phyloP scores from a whole-genome alignment of 441 rosid genomes.

The Populus hybrid region DNA sequence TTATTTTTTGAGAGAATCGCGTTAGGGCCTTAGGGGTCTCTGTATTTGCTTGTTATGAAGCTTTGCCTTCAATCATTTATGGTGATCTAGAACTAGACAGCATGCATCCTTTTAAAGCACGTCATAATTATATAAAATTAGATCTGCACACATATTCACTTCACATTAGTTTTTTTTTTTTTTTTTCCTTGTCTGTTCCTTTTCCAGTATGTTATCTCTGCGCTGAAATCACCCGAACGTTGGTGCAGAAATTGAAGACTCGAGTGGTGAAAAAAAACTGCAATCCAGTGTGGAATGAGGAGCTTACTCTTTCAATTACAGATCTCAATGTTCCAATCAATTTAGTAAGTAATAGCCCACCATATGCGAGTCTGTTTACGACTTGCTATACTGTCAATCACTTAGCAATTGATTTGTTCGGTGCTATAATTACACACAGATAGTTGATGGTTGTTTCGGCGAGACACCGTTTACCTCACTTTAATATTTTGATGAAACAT shows the following conservation, averaged over 20 bases:
- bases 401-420: not conserved
- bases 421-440: not conserved
- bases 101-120: not conserved
- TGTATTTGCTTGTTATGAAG: not conserved
- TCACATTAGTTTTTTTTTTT: not conserved
- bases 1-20: not conserved
- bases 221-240: not conserved
- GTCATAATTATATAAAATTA: no score
- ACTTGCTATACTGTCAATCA: no score
- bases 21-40: not conserved
- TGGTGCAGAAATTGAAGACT: slow-evolving; percentile 74
- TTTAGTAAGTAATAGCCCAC: slow-evolving; percentile 37
- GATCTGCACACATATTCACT: not conserved
- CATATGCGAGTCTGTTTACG: not conserved
- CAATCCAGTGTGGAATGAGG: slow-evolving; percentile 88
- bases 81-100: not conserved
- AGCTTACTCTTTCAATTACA: slow-evolving; percentile 63
- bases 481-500: not conserved
- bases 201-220: not conserved
- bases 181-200: not conserved
- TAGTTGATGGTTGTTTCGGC: not conserved
- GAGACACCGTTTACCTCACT: not conserved
- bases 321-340: slow-evolving; percentile 53
- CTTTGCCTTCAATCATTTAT: not conserved
- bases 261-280: slow-evolving; percentile 55